Evolutionary conservation across 2,329 filamentous ascomycete species (phyloP).

Genomic region (Aspergillus thermomutatus): DNA sequence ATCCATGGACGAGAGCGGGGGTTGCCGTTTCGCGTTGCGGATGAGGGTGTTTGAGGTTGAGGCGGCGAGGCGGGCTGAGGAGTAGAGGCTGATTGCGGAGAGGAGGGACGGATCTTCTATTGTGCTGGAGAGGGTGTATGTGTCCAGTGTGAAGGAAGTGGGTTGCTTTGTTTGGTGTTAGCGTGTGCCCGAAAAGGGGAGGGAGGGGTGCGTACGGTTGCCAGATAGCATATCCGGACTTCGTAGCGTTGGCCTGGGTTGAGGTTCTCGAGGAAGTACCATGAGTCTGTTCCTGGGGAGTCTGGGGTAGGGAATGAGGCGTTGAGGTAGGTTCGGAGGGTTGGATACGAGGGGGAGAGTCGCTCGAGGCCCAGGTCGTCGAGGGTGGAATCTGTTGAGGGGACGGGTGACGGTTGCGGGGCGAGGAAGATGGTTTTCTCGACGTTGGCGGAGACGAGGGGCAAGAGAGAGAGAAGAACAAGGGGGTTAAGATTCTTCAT

Average conservation of each 20-base stretch:
- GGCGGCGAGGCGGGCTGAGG: conserved; percentile 47
- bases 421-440: conserved; percentile 89
- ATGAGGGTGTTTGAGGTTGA: conserved; percentile 11
- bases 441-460: conserved; percentile 61
- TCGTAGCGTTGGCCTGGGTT: conserved; percentile 77
- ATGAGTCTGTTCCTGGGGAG: conserved; percentile 62
- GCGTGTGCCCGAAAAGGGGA: not conserved
- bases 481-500: conserved; percentile 14
- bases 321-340: conserved; percentile 62
- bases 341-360: conserved; percentile 57
- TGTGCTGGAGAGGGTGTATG: conserved; percentile 59
- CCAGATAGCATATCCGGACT: conserved; percentile 87
- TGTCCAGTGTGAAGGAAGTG: conserved; percentile 69
- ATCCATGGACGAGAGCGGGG: conserved; percentile 6
- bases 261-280: conserved; percentile 73
- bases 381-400: conserved; percentile 54
- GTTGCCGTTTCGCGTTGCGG: conserved; percentile 7
- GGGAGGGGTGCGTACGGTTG: conserved; percentile 63
- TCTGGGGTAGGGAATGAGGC: conserved; percentile 63
- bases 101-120: conserved; percentile 62
- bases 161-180: conserved; percentile 64
- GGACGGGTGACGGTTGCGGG: conserved; percentile 53
- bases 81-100: conserved; percentile 62
- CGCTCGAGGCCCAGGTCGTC: conserved; percentile 60
- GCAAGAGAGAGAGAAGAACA: conserved; percentile 15